Conservation (phyloP, 768 basidiomycete species). For the Suillus discolor region DNA sequence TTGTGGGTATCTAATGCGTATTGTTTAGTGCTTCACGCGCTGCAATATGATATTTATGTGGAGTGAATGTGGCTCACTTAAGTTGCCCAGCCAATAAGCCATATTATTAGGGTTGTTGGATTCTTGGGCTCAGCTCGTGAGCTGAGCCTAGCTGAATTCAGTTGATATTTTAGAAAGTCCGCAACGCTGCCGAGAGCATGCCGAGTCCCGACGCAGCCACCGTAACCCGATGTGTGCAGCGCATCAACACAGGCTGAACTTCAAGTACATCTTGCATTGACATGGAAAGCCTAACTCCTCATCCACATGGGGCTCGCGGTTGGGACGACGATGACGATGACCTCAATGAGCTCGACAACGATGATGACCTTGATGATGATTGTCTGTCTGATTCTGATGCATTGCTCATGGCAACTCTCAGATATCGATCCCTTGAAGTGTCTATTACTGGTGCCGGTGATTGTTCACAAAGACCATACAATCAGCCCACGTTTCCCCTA, state of each 20-base stretch:
- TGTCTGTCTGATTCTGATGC: too few relatives aligned
- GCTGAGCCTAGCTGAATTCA: too few relatives aligned
- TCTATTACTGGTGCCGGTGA: conserved; percentile 9
- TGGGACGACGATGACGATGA: neutral
- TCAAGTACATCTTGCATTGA: neutral
- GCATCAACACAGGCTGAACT: neutral
- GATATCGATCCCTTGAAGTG: too few relatives aligned
- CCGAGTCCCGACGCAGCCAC: neutral
- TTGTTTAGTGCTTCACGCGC: too few relatives aligned
- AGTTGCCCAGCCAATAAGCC: too few relatives aligned
- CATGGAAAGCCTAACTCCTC: neutral
- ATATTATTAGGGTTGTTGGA: too few relatives aligned
- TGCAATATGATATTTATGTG: neutral
- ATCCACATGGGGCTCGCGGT: neutral
- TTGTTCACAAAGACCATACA: conserved; percentile 14
- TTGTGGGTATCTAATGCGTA: neutral
- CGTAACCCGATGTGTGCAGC: too few relatives aligned
- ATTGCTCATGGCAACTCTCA: too few relatives aligned
- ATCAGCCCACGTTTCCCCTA: neutral
- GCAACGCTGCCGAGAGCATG: neutral
- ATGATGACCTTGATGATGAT: too few relatives aligned
- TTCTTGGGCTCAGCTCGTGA: too few relatives aligned
- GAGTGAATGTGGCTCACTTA: too few relatives aligned
- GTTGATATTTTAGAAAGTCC: neutral
- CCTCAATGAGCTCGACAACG: too few relatives aligned